Evolutionary conservation across 345 rosid genomes (phyloP).

Genomic region (Salix suchowensis): DNA sequence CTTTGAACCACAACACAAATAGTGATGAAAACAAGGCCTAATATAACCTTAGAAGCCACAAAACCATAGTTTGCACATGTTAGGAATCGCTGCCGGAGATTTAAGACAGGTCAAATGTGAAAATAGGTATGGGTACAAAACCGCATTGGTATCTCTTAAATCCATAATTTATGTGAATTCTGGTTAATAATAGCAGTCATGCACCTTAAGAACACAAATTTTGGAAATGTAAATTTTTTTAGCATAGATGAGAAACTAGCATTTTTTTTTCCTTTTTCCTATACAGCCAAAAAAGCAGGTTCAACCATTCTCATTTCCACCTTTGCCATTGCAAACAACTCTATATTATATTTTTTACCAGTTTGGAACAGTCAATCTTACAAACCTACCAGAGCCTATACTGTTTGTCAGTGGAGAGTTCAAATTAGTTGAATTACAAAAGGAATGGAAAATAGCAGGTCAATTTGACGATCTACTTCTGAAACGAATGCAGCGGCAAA

Average conservation of each 20-base stretch:
- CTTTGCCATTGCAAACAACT: background rate
- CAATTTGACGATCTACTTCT: background rate
- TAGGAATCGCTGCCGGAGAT: background rate
- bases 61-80: background rate
- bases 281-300: background rate
- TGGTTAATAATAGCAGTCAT: background rate
- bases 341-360: background rate
- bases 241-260: background rate
- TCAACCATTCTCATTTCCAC: background rate
- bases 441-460: background rate
- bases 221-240: background rate
- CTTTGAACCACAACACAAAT: background rate
- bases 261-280: background rate
- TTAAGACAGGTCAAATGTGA: background rate
- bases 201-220: background rate
- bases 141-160: background rate
- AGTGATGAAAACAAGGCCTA: background rate
- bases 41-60: background rate
- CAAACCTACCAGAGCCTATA: background rate
- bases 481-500: background rate
- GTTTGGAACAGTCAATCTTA: background rate
- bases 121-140: background rate
- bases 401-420: background rate
- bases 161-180: background rate
- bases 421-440: background rate